Evolutionary conservation across 352 stramenopile genomes (phyloP), one percentile per base, ranked within the genome.

Genomic region (Albugo candida): DNA sequence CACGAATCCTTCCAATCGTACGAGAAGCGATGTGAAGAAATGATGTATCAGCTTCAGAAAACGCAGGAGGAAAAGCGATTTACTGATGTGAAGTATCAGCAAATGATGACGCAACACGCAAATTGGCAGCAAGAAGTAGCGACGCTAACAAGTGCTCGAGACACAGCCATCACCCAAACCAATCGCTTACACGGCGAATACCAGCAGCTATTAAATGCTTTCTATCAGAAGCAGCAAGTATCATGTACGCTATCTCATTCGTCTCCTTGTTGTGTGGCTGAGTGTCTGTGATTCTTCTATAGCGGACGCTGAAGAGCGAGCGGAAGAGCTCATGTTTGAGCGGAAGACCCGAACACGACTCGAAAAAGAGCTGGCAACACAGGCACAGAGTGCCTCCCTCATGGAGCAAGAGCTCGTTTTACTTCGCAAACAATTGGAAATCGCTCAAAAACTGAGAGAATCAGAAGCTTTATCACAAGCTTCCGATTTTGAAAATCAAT

Each of bases 181-280:
- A 87, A 73, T 48, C 67, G 70, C 20, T 59, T 87, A 34, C 71
- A 87, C 41, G 59, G 56, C 1, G 75, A 87, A 45, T 83, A 84
- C 36, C 75, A 87, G 53, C 65, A 83, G 45, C 55, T 87, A 4
- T 55, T 81, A 18, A 69, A 59, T 1, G 75, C 75, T 12, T 84
- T 73, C 37, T 83, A 84, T 54, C 70, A 84, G 57, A 80, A 81
- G 47, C 63, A 81, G 51, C 69, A 83, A 52, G 53, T 65, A 6
- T 54, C 63, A 1, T 62, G 54, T 54, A 72, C 38, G 59, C 47
- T 34, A 39, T 43, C n/a, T 11, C 45, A 11, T 12, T 17, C n/a
- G 1, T 13, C 45, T 35, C 12, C 35, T 13, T 5, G 13, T 64
- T n/a, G 40, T 24, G 47, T 44, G 24, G 41, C 36, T 45, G 21